Conservation (phyloP, 306 rosid species). For the Mucuna pruriens region DNA sequence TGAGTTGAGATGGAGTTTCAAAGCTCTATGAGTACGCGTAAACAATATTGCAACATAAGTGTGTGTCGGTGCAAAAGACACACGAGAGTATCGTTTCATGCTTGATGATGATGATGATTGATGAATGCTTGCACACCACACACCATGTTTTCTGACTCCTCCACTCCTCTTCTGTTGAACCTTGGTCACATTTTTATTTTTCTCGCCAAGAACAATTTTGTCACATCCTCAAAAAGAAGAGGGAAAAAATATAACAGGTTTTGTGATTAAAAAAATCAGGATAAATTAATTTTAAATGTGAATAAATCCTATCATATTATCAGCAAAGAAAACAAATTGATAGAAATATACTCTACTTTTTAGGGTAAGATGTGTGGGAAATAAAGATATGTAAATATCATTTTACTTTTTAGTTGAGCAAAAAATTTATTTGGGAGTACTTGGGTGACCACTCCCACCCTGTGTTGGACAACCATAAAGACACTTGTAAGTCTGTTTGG, state of each 20-base stretch:
- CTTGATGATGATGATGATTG: neutral
- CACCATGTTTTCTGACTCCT: neutral
- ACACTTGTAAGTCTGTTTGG: neutral
- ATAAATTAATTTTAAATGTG: too few relatives aligned
- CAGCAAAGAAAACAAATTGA: too few relatives aligned
- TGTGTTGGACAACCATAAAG: neutral
- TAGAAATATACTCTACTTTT: too few relatives aligned
- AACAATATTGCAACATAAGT: neutral
- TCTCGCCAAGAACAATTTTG: too few relatives aligned
- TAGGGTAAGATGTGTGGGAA: too few relatives aligned
- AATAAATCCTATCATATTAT: neutral
- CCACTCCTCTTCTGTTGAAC: neutral
- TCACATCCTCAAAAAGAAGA: too few relatives aligned
- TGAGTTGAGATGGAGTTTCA: constrained; percentile 42
- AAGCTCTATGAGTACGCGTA: constrained; percentile 11
- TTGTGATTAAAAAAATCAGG: too few relatives aligned
- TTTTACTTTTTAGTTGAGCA: neutral
- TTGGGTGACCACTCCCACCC: neutral
- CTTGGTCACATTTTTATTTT: neutral
- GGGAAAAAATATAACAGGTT: too few relatives aligned
- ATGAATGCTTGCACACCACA: neutral
- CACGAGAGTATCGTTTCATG: constrained; percentile 33
- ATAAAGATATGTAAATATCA: too few relatives aligned
- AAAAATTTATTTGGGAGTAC: neutral
- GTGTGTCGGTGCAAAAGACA: constrained; percentile 37